Conservation (phyloP, 306 rosid species). For the Ormosia emarginata region DNA sequence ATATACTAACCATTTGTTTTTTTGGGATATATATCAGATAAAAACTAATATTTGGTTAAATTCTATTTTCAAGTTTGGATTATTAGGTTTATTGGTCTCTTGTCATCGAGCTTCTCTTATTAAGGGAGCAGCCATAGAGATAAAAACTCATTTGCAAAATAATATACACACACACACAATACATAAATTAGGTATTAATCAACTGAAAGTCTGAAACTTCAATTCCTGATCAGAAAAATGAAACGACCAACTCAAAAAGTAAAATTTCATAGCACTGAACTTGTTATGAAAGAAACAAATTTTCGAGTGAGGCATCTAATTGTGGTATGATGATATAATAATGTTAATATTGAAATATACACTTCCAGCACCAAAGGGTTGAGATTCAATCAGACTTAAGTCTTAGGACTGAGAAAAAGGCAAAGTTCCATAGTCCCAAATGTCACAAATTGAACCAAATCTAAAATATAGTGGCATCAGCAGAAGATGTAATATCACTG, state of each 20-base stretch:
- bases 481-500: conserved; percentile 29
- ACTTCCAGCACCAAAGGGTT: conserved; percentile 23
- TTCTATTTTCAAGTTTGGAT: neutral
- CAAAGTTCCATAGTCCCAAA: neutral
- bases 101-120: neutral
- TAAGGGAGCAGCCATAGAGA: neutral
- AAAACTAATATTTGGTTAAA: too few relatives aligned
- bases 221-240: neutral
- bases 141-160: neutral
- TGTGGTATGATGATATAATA: neutral
- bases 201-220: neutral
- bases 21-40: too few relatives aligned
- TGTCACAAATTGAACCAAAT: neutral
- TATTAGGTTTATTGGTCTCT: neutral
- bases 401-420: conserved; percentile 20
- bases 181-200: neutral
- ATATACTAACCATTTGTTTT: too few relatives aligned
- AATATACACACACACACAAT: too few relatives aligned
- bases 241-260: neutral
- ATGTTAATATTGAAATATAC: conserved; percentile 24
- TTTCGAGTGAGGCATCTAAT: neutral
- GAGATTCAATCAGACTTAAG: conserved; percentile 20
- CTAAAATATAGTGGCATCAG: conserved; percentile 30
- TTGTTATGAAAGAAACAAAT: neutral
- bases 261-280: neutral